Evolutionary conservation across 768 basidiomycete species (phyloP).

Genomic region (Amanita brunnescens): DNA sequence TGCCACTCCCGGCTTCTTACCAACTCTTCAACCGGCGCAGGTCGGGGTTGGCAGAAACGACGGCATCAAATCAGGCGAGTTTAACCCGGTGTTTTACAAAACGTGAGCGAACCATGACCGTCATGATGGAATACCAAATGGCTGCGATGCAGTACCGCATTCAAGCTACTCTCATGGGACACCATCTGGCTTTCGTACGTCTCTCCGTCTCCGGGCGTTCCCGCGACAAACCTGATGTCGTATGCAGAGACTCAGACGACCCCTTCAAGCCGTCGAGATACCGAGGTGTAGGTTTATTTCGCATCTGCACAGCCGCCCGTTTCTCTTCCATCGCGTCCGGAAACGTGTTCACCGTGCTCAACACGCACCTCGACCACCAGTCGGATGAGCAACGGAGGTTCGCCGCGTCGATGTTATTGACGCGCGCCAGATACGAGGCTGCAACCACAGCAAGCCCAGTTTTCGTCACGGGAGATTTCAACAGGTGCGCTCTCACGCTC

Average conservation of each 20-base stretch:
- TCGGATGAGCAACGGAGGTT: constrained; percentile 43
- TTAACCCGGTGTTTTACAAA: constrained; percentile 54
- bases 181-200: constrained; percentile 51
- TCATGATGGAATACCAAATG: neutral
- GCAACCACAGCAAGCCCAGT: constrained; percentile 29
- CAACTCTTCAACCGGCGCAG: constrained; percentile 16
- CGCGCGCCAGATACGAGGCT: constrained; percentile 41
- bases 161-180: constrained; percentile 32
- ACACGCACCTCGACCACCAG: constrained; percentile 46
- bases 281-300: constrained; percentile 39
- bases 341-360: constrained; percentile 32
- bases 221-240: neutral
- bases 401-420: constrained; percentile 44
- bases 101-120: constrained; percentile 17
- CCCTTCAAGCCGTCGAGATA: constrained; percentile 41
- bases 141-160: constrained; percentile 17
- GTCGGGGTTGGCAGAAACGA: constrained; percentile 57
- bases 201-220: neutral
- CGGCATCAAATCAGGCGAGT: constrained; percentile 47
- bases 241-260: constrained; percentile 27
- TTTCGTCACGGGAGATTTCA: constrained; percentile 46
- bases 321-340: constrained; percentile 19
- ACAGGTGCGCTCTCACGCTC: constrained; percentile 25
- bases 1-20: neutral
- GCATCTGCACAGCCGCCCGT: constrained; percentile 39